phyloP scores from a whole-genome alignment of 139 green algal genomes.

The Chlamydomonas schloesseri region DNA sequence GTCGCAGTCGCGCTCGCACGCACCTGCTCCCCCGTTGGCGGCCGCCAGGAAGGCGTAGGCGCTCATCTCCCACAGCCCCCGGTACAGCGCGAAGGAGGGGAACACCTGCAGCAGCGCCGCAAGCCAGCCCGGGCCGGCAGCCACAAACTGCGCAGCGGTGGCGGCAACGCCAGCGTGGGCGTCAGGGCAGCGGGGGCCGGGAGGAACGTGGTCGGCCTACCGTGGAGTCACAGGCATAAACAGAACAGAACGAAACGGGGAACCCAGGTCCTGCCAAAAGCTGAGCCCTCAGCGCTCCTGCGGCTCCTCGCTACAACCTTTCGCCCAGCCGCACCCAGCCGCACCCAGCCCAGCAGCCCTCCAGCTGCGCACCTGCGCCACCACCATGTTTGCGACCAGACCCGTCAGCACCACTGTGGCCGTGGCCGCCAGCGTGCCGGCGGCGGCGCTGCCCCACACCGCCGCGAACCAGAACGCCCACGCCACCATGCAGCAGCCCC shows the following conservation, averaged over 20 bases:
- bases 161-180: no score
- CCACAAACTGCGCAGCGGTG: conserved; percentile 43
- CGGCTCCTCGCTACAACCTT: neutral
- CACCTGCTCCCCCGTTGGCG: conserved; percentile 51
- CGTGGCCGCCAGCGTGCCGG: conserved; percentile 55
- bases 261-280: no score
- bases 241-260: no score
- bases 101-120: conserved; percentile 50
- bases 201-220: no score
- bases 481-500: conserved; percentile 73
- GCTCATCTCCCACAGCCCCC: conserved; percentile 69
- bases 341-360: no score
- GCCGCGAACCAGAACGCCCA: conserved; percentile 66
- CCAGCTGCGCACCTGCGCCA: conserved; percentile 61
- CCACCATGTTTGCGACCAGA: conserved; percentile 74
- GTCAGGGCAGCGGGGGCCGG: no score
- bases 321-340: neutral
- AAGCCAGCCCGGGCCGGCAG: conserved; percentile 55
- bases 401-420: conserved; percentile 61
- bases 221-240: no score
- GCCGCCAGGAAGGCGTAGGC: conserved; percentile 82
- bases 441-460: conserved; percentile 26
- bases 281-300: no score
- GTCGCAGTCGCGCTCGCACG: neutral
- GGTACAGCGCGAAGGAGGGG: conserved; percentile 75